phyloP scores from a whole-genome alignment of 495 filamentous ascomycete genomes.

The Clohesyomyces aquaticus region DNA sequence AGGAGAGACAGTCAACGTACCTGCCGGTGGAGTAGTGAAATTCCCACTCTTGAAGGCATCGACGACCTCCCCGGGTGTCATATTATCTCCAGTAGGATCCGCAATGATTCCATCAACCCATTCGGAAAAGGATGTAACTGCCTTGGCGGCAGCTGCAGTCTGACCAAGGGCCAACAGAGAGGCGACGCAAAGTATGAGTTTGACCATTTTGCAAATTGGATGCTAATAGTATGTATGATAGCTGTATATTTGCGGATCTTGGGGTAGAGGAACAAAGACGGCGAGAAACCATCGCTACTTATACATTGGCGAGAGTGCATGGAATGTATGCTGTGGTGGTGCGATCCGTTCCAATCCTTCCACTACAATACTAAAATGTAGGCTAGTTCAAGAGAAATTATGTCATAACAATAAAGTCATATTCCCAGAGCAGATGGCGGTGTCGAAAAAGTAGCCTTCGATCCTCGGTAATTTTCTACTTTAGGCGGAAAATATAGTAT shows the following conservation, averaged over 20 bases:
- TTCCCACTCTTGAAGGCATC: constrained; percentile 5
- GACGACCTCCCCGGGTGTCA: constrained; percentile 10
- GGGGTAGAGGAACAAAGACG: constrained; percentile 6
- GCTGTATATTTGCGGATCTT: background rate
- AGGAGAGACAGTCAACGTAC: constrained; percentile 3
- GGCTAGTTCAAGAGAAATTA: background rate
- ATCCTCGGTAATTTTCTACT: constrained; percentile 2
- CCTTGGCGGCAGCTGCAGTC: constrained; percentile 8
- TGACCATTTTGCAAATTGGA: constrained; percentile 7
- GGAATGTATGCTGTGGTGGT: constrained; percentile 5
- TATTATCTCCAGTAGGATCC: constrained; percentile 8
- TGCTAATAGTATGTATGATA: constrained; percentile 4
- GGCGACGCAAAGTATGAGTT: constrained; percentile 8
- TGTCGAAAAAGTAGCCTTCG: background rate
- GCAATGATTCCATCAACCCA: constrained; percentile 5
- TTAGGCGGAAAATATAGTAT: no score
- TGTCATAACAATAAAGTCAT: constrained; percentile 7
- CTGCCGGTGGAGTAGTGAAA: constrained; percentile 2
- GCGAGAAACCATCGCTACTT: constrained; percentile 3
- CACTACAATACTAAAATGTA: no score
- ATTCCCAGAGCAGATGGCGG: background rate
- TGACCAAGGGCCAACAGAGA: constrained; percentile 9
- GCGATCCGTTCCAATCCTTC: no score
- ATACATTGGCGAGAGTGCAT: constrained; percentile 2
- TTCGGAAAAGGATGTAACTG: constrained; percentile 9